Evolutionary conservation across 805 yeast species (phyloP).

Genomic region (Saturnispora hagleri): DNA sequence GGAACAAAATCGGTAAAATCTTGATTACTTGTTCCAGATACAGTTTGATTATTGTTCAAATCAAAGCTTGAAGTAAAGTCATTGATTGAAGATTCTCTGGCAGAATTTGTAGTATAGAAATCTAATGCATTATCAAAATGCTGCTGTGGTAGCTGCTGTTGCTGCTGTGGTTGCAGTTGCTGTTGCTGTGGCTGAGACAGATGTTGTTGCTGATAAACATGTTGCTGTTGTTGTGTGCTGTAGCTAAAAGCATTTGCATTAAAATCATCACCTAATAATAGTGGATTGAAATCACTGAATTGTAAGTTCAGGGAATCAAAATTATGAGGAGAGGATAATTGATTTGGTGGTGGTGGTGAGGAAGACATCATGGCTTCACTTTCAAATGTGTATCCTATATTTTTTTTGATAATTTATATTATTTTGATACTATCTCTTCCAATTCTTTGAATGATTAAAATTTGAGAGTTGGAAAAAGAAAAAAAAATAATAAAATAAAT

Average conservation of each 20-base stretch:
- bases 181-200: conserved; percentile 5
- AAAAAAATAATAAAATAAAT: too few relatives aligned
- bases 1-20: conserved; percentile 25
- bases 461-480: not conserved
- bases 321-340: conserved; percentile 3
- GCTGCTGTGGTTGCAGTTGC: conserved; percentile 5
- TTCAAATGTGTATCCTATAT: not conserved
- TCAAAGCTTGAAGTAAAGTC: not conserved
- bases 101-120: not conserved
- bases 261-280: not conserved
- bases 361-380: conserved; percentile 26
- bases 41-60: not conserved
- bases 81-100: not conserved
- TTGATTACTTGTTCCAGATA: not conserved
- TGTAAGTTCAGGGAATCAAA: not conserved
- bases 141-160: not conserved
- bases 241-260: not conserved
- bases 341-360: conserved; percentile 25
- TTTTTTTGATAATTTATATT: not conserved
- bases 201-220: not conserved
- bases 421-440: not conserved
- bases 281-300: not conserved
- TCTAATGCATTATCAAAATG: not conserved
- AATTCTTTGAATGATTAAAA: not conserved
- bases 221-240: not conserved